Percentiles rank a stretch among this genome's conserved stretches.
Conservation (phyloP, 164 flowering plant species). For the Kingdonia uniflora region DNA sequence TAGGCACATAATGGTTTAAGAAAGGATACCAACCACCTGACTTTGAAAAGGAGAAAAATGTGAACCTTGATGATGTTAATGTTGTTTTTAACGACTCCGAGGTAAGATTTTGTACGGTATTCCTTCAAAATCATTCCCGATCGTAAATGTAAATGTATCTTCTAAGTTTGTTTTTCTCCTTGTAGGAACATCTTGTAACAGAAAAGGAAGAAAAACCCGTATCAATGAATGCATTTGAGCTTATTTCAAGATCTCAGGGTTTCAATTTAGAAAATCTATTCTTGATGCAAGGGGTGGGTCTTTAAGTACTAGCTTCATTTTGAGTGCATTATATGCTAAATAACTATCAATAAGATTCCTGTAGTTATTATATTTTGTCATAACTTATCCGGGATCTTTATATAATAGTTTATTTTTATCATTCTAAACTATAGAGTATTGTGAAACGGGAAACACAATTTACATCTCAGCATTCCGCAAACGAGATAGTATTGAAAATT, state of each 20-base stretch:
- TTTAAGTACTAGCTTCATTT: too few species aligned
- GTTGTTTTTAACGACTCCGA: slow-evolving; percentile 67
- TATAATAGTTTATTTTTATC: too few species aligned
- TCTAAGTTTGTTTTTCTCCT: background rate
- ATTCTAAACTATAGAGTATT: slow-evolving; percentile 31
- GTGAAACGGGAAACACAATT: slow-evolving; percentile 81
- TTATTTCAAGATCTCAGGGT: slow-evolving; percentile 67
- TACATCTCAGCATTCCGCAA: slow-evolving; percentile 68
- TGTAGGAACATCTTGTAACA: slow-evolving; percentile 71
- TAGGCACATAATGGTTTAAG: slow-evolving; percentile 84
- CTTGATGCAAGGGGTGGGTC: slow-evolving; percentile 48
- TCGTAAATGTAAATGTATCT: too few species aligned
- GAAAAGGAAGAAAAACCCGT: slow-evolving; percentile 83
- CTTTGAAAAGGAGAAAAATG: slow-evolving; percentile 50
- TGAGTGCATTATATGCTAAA: too few species aligned
- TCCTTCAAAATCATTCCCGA: background rate
- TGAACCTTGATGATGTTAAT: slow-evolving; percentile 75
- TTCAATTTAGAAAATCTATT: slow-evolving; percentile 80
- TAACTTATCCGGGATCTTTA: too few species aligned
- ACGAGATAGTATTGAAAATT: slow-evolving; percentile 76
- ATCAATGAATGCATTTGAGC: slow-evolving; percentile 93
- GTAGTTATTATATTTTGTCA: too few species aligned
- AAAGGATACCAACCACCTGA: slow-evolving; percentile 59
- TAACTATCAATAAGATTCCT: too few species aligned
- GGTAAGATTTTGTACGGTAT: slow-evolving; percentile 28